Conservation (phyloP, 2,329 filamentous ascomycete genomes). For the Pochonia chlamydosporia region DNA sequence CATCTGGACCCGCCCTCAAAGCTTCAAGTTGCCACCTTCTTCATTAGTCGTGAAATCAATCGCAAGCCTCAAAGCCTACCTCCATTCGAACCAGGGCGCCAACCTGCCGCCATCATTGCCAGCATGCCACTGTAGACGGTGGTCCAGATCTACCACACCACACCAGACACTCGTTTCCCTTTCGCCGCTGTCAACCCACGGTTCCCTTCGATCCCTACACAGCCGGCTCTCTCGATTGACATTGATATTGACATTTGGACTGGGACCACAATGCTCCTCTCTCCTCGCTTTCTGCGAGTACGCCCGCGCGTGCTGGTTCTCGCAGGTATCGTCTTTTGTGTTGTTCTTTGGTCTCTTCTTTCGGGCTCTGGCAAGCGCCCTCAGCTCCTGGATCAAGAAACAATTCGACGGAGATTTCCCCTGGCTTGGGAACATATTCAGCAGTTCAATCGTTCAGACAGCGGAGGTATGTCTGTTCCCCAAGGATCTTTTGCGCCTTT, state of each 20-base stretch:
- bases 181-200: too few species aligned
- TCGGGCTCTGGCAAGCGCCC: neutral
- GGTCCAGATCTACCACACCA: too few species aligned
- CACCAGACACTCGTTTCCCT: too few species aligned
- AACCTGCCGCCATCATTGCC: too few species aligned
- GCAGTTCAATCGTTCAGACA: constrained; percentile 8
- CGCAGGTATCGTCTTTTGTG: constrained; percentile 6
- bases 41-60: too few species aligned
- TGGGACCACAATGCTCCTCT: constrained; percentile 6
- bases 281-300: constrained; percentile 4
- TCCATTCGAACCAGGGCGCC: too few species aligned
- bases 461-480: constrained; percentile 13
- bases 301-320: constrained; percentile 4
- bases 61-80: too few species aligned
- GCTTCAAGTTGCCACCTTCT: too few species aligned
- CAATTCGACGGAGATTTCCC: constrained; percentile 9
- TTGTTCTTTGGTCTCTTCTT: constrained; percentile 6
- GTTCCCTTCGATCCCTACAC: too few species aligned
- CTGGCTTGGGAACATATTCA: constrained; percentile 16
- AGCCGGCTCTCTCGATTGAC: too few species aligned
- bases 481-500: neutral
- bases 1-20: too few species aligned
- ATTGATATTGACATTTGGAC: neutral
- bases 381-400: neutral
- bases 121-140: too few species aligned